Percentiles rank a stretch among this genome's conserved stretches.
Conservation (phyloP, 306 rosid species). For the Vachellia pachyceras region DNA sequence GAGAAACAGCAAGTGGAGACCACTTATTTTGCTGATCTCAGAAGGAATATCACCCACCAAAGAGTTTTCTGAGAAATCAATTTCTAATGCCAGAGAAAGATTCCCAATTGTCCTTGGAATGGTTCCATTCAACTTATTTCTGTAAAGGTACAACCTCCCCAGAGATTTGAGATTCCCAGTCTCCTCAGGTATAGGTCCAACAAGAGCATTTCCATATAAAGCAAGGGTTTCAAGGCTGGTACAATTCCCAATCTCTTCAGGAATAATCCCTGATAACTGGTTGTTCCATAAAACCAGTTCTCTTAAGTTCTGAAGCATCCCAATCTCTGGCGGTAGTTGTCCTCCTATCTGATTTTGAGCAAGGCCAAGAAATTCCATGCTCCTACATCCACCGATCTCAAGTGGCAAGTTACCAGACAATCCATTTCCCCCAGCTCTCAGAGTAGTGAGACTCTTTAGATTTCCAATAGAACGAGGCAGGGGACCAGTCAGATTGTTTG, state of each 20-base stretch:
- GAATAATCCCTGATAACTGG: conserved; percentile 76
- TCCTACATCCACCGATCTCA: conserved; percentile 74
- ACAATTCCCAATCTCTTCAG: conserved; percentile 84
- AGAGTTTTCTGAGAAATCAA: conserved; percentile 89
- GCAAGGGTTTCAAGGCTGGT: conserved; percentile 75
- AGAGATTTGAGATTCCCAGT: conserved; percentile 77
- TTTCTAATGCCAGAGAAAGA: conserved; percentile 63
- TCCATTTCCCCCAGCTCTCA: conserved; percentile 86
- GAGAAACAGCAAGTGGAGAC: conserved; percentile 72
- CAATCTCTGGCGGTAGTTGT: conserved; percentile 77
- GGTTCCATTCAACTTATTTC: conserved; percentile 84
- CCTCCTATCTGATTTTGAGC: conserved; percentile 84
- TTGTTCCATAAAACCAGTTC: conserved; percentile 73
- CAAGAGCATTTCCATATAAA: conserved; percentile 70
- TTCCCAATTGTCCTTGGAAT: conserved; percentile 94
- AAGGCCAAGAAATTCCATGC: conserved; percentile 78
- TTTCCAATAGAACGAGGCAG: conserved; percentile 83
- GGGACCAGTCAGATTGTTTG: conserved; percentile 79
- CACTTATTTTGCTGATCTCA: conserved; percentile 73
- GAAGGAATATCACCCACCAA: conserved; percentile 75
- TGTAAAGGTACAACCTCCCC: conserved; percentile 73
- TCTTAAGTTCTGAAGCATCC: conserved; percentile 69
- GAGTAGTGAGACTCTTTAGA: conserved; percentile 62
- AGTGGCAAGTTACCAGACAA: conserved; percentile 82
- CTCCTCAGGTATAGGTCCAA: conserved; percentile 72